Percentiles rank a stretch among this genome's conserved stretches.
Evolutionary conservation across 805 yeast species (phyloP).

Genomic region (Clavispora vitiphila): DNA sequence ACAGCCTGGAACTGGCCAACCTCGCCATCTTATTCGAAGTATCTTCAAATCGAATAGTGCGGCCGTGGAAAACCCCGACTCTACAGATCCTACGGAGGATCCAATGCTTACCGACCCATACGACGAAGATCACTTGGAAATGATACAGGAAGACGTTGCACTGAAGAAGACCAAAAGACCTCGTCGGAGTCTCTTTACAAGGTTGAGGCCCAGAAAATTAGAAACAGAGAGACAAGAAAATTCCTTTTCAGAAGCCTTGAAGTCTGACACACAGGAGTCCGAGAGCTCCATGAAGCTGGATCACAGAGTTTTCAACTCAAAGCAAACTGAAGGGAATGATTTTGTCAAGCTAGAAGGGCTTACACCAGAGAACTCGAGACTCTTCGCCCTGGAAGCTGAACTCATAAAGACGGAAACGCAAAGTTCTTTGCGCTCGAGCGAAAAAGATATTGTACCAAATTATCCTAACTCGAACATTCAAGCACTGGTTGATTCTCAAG

Average conservation of each 20-base stretch:
- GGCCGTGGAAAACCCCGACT: neutral
- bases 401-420: neutral
- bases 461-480: slow-evolving; percentile 3
- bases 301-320: neutral
- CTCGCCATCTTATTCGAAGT: slow-evolving; percentile 30
- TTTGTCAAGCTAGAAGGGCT: neutral
- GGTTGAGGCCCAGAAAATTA: slow-evolving; percentile 18
- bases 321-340: neutral
- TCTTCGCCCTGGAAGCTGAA: neutral
- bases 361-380: neutral
- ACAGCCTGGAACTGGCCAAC: slow-evolving; percentile 11
- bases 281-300: neutral
- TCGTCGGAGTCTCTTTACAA: slow-evolving; percentile 33
- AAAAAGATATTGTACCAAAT: neutral
- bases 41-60: slow-evolving; percentile 22
- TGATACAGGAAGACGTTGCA: neutral
- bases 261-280: slow-evolving; percentile 2
- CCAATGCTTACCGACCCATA: neutral
- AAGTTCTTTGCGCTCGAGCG: neutral
- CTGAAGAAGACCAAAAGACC: slow-evolving; percentile 28
- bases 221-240: slow-evolving; percentile 6
- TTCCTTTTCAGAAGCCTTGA: slow-evolving; percentile 1
- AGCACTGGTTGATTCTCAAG: slow-evolving; percentile 10
- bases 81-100: neutral
- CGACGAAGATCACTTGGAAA: neutral